phyloP scores from a whole-genome alignment of 208 protist genomes.

The Histomonas meleagridis region DNA sequence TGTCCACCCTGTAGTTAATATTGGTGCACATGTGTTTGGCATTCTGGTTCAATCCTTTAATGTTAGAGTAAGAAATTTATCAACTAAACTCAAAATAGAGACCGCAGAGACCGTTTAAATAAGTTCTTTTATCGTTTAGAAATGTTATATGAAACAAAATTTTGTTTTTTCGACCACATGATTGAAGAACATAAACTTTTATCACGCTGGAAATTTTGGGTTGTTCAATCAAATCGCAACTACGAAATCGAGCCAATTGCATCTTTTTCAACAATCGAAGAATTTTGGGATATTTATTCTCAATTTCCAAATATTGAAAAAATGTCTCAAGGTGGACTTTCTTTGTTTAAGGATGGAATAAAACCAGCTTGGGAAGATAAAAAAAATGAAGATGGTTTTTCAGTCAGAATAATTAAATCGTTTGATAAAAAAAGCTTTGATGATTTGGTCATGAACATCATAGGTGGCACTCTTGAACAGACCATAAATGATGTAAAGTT shows the following conservation, averaged over 20 bases:
- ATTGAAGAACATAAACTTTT: background rate
- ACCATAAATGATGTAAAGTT: background rate
- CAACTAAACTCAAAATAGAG: too few relatives aligned
- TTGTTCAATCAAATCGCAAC: background rate
- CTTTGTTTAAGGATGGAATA: slow-evolving; percentile 6
- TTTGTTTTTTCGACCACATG: too few relatives aligned
- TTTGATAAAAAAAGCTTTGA: background rate
- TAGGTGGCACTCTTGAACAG: background rate
- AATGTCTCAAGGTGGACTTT: background rate
- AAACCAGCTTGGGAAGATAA: slow-evolving; percentile 16
- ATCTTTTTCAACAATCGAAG: background rate
- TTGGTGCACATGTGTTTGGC: too few relatives aligned
- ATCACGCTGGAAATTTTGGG: slow-evolving; percentile 1
- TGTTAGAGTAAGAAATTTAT: too few relatives aligned
- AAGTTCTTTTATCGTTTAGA: too few relatives aligned
- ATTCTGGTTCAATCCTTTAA: too few relatives aligned
- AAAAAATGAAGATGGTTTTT: background rate
- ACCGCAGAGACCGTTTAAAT: too few relatives aligned
- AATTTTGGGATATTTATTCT: slow-evolving; percentile 7
- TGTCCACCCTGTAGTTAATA: too few relatives aligned
- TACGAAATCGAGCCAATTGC: background rate
- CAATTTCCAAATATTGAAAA: background rate
- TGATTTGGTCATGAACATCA: background rate
- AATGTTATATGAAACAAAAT: too few relatives aligned
- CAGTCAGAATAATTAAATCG: background rate